Base-by-base conservation (phyloP, 1,139 yeast genomes). In the Geotrichum citri-aurantii region DNA sequence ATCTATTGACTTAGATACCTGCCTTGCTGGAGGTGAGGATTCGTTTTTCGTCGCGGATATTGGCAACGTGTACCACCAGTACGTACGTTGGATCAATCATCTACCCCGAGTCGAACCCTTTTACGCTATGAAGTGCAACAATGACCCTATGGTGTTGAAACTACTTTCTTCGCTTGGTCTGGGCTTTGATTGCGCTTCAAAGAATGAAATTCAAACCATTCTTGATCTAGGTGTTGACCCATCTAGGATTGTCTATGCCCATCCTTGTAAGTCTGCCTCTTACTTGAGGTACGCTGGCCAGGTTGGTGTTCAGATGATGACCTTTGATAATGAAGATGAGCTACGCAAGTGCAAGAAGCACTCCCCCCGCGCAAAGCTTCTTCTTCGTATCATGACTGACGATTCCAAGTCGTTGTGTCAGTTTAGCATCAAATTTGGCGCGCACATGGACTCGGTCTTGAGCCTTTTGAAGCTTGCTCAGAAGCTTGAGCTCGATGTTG, bases 41-140 rank as follows among this genome's bases (percentile, higher is more conserved):
- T 84, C 97, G 12, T 92, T 93, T 71, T 92, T 87, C 69, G 90
- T 93, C 50, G 90, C 95, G 65, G 97, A 93, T 74, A 73, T 90
- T 62, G 90, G 89, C 31, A 85, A 86, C 67, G 81, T 93, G 47
- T 77, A 77, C 62, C 79, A 85, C 62, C 79, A 91, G 59, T 80
- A 79, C 63, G 63, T 72, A 23, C 76, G 81, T 52, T 93, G 98
- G 98, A 69, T 71, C 37, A 59, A 66, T 21, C 72, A 77, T 48
- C 78, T 93, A 69, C 96, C 97, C 19, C 78, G 84, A 58, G 85
- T 93, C 52, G 81, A 81, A 59, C 97, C 98, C 37, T 85, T 79
- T 72, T 93, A 91, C 73, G 98, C 99, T 27, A 95, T 93, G 66
- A 93, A 93, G 75, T 93, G 98, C 76, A 93, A 93, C 76, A 88